Percentiles rank a stretch among this genome's conserved stretches.
These are phyloP conservation scores for Plantago major DNA, from an alignment of 257 asterid genomes.

Conservation along the genomic window DNA sequence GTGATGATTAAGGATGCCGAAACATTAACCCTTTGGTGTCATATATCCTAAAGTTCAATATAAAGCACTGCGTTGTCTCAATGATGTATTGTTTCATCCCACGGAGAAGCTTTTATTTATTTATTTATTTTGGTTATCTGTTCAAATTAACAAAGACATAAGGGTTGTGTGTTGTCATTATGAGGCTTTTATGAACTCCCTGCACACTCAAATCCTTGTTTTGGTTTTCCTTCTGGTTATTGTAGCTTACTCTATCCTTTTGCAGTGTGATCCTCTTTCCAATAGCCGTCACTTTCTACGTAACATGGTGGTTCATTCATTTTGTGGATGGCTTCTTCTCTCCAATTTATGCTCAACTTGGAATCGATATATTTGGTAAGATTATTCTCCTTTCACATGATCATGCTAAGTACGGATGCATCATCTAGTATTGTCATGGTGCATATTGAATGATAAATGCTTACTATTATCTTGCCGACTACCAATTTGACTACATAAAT, in stretches of 20 bases:
- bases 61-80: too few species aligned
- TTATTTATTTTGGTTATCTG: too few species aligned
- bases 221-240: slow-evolving; percentile 4
- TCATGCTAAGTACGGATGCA: slow-evolving; percentile 10
- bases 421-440: slow-evolving; percentile 10
- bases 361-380: slow-evolving; percentile 67
- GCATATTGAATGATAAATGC: slow-evolving; percentile 6
- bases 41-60: background rate
- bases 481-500: background rate
- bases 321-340: slow-evolving; percentile 76
- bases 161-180: background rate
- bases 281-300: slow-evolving; percentile 63
- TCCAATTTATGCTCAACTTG: slow-evolving; percentile 64
- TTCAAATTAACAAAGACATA: too few species aligned
- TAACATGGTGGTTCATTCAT: slow-evolving; percentile 84
- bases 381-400: slow-evolving; percentile 17
- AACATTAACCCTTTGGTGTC: background rate
- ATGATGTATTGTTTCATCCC: too few species aligned
- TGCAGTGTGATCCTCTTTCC: slow-evolving; percentile 76
- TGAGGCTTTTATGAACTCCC: slow-evolving; percentile 17
- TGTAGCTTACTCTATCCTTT: slow-evolving; percentile 23
- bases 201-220: slow-evolving; percentile 8
- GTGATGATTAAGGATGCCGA: background rate
- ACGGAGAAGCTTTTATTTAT: too few species aligned
- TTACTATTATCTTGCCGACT: slow-evolving; percentile 14